Evolutionary conservation across 2,329 filamentous ascomycete species (phyloP), one percentile per base, ranked within the genome.

Genomic region (Ophiostoma piceae): DNA sequence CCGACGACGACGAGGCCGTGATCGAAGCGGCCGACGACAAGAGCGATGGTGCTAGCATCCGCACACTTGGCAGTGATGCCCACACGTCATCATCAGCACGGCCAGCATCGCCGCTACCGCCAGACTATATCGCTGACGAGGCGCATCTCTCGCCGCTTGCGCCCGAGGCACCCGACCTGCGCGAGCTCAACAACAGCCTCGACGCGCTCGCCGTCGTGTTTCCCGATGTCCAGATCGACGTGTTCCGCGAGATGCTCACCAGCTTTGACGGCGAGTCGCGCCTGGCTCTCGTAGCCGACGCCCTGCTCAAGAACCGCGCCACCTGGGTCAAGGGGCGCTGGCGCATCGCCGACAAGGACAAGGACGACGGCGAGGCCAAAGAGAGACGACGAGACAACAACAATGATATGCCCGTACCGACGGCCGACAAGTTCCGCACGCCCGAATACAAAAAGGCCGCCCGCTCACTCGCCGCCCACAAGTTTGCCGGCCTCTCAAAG

Each of bases 231-330:
- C 90, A 92, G 78, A 83, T 91, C 71, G 90, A 94, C 74, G 91
- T 94, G 22, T 92, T 95, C 76, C 87, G 91, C 64, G 91, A 94
- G 80, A 91, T 95, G 85, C 86, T 95, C 67, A 80, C 84, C 54
- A 90, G 83, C 75, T 90, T 94, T 76, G 89, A 90, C 75, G 87
- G 89, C 74, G 90, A 94, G 78, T 94, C 91, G 72, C 83, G 91
- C 73, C 80, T 94, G 32, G 89, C 91, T 62, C 84, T 95, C 67
- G 89, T 94, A 37, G 91, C 91, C 14, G 91, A 95, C 76, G 85
- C 88, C 67, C 81, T 95, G 71, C 82, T 95, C 71, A 92, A 91
- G 80, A 88, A 90, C 75, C 86, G 87, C 47, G 84, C 86, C 69
- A 84, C 86, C 67, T 92, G 88, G 83, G 88, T 91, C 73, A 89